Base-by-base conservation (phyloP, 306 rosid species). In the Lathyrus aphaca region DNA sequence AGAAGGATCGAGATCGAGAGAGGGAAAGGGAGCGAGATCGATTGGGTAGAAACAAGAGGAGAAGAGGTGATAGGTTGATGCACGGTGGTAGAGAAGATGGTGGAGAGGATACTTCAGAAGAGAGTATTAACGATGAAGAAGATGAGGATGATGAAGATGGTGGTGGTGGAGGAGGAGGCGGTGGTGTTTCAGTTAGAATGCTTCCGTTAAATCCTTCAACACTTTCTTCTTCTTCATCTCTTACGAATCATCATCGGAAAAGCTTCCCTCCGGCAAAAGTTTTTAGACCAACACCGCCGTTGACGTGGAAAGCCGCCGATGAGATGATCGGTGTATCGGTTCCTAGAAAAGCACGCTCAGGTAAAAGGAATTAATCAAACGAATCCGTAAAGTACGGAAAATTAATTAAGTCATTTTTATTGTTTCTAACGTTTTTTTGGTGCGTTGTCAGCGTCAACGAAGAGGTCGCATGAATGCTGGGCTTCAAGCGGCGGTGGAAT, bases 331-430 rank as follows among this genome's bases (percentile, higher is more conserved):
- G 99, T 10, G 96, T 89, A 17, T 64, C 87, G 27, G 92, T 95
- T 4, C 99, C 99, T 0, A 82, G 99, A 50, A 95, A 84, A 72
- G 97, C 99, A 68, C 99, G 99, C 68, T 87, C 99, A 77, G 99
- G 99, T 95, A 51, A 43, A 15, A 13, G 6, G 10, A 45, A 11
- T 3, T 15, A 66, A 21, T 1, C 25, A 54, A 14, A 18, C n/a
- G 17, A 54, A 53, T 21, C 49, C 53, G 8, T 1, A 30, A 21
- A 38, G 53, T 12, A 68, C 51, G 13, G 15, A 55, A 42, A 4
- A 11, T 29, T 57, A 60, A 37, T 65, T 65, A 16, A 2, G 4
- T 54, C 8, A 37, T 63, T 39, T 62, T 63, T 4, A 10, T 3
- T 46, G 42, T 27, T 17, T 55, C 16, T 25, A 14, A 18, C 30